Base-by-base conservation (phyloP, 345 rosid species). In the Hypericum androsaemum region DNA sequence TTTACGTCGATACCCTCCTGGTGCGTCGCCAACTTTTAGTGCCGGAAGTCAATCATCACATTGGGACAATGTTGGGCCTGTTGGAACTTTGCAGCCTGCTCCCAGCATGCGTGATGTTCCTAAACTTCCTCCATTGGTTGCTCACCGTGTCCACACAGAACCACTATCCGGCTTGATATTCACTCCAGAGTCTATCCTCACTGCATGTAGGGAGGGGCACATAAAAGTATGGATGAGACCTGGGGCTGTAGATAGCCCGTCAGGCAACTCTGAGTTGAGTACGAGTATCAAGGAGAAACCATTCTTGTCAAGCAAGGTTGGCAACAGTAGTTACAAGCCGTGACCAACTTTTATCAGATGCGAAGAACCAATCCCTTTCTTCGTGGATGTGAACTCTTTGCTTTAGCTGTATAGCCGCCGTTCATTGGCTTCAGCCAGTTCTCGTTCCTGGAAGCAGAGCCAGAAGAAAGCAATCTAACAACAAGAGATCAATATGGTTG, bases 31-130 rank as follows among this genome's bases (percentile, higher is more conserved):
- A 7, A 86, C 97, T 51, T 86, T 76, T 75, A 86, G 95, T 56
- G 64, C 96, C 0, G 99, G 99, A 68, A 94, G 97, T 79, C 99
- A 88, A 62, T 88, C 99, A 38, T 71, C 97, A 13, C 99, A 94
- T 58, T 94, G 99, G 99, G 99, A 94, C 82, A 94, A 70, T 55
- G 65, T 57, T 38, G 55, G 58, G 61, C 95, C 96, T 5, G 49
- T 82, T 56, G 95, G 97, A 41, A 80, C 86, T 50, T 75, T 94
- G 58, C 99, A 88, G 67, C 82, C 96, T 28, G 97, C 99, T 45
- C 97, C 97, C 50, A 86, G 88, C 74, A 80, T 77, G 68, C 83
- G 82, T 10, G 95, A 94, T 54, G 87, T 94, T 59, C 99, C 97
- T 5, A 94, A 94, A 76, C 74, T 94, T 54, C 83, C 97, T 12